Conservation (phyloP, 208 protist genomes). For the Leishmania tropica region DNA sequence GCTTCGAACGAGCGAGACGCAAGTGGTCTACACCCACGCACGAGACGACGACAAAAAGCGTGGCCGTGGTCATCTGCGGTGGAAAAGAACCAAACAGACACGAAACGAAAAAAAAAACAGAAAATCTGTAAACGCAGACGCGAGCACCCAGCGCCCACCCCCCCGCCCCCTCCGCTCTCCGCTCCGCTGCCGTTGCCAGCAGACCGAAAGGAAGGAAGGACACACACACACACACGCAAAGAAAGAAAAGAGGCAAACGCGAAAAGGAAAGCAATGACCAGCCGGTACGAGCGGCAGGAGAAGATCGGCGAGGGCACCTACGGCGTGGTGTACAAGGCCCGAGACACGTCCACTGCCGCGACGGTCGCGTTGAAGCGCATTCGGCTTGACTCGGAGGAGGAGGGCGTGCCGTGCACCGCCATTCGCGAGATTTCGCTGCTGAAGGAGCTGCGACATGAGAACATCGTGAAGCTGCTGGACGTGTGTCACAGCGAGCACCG, state of each 20-base stretch:
- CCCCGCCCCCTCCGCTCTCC: too few species aligned
- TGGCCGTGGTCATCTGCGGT: neutral
- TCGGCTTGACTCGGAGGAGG: slow-evolving; percentile 82
- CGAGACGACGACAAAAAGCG: neutral
- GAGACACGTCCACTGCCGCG: slow-evolving; percentile 57
- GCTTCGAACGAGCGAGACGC: neutral
- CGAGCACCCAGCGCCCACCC: too few species aligned
- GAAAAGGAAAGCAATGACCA: slow-evolving; percentile 32
- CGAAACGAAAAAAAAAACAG: too few species aligned
- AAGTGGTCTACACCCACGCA: neutral
- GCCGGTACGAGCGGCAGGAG: slow-evolving; percentile 90
- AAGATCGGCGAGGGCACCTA: slow-evolving; percentile 97
- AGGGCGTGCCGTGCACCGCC: slow-evolving; percentile 92
- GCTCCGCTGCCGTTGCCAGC: too few species aligned
- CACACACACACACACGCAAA: neutral
- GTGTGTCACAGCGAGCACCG: slow-evolving; percentile 95
- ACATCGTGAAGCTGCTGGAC: slow-evolving; percentile 95
- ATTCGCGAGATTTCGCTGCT: slow-evolving; percentile 96
- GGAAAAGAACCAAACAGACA: neutral
- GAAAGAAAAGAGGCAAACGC: neutral
- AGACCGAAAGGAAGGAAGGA: too few species aligned
- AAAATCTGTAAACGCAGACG: too few species aligned
- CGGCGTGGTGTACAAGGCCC: slow-evolving; percentile 97
- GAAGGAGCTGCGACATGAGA: slow-evolving; percentile 96
- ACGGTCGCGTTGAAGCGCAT: slow-evolving; percentile 92